Percentiles rank a stretch among this genome's conserved stretches.
Evolutionary conservation across 1,284 basidiomycete genomes (phyloP).

Genomic region (Xerocomus minutiporus): DNA sequence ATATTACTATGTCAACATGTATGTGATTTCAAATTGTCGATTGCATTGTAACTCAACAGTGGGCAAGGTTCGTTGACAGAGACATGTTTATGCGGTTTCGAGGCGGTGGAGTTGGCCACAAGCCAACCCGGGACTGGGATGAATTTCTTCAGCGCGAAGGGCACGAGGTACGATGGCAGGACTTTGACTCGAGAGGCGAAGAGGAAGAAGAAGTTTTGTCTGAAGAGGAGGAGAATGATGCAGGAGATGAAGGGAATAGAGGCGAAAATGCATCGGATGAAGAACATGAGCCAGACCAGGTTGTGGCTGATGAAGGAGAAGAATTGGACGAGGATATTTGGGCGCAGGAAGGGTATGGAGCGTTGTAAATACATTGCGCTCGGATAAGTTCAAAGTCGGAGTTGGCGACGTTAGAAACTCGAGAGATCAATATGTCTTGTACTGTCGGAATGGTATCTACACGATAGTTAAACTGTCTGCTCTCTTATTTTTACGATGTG

Average conservation of each 20-base stretch:
- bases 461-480: no score
- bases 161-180: background rate
- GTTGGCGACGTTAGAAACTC: no score
- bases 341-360: background rate
- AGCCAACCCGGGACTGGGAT: background rate
- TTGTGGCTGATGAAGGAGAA: background rate
- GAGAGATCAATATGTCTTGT: no score
- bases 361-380: no score
- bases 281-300: background rate
- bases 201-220: background rate
- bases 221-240: background rate
- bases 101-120: background rate
- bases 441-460: no score
- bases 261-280: background rate
- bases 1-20: no score
- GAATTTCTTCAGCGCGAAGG: background rate
- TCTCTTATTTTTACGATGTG: no score
- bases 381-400: no score
- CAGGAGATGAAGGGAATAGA: background rate
- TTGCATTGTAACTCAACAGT: no score
- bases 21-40: no score
- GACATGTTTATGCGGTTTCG: slow-evolving; percentile 6
- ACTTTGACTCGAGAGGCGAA: no score
- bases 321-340: background rate
- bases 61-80: no score